phyloP scores from a whole-genome alignment of 805 yeast genomes.

The Komagataella mondaviorum region DNA sequence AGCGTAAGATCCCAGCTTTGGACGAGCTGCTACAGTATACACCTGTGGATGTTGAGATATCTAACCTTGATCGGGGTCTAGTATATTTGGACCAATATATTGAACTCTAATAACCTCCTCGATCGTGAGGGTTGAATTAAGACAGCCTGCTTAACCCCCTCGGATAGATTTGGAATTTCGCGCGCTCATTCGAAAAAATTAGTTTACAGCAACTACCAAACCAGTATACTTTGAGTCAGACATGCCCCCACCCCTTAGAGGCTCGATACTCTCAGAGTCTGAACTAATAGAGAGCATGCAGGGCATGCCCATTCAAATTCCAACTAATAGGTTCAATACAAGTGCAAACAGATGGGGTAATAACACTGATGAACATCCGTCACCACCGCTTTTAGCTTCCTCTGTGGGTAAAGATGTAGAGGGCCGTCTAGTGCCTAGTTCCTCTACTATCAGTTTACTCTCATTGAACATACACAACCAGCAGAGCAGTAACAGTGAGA shows the following conservation, averaged over 20 bases:
- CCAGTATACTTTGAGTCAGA: background rate
- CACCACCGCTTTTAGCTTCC: slow-evolving; percentile 20
- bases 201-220: background rate
- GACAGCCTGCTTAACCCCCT: background rate
- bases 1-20: slow-evolving; percentile 49
- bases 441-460: slow-evolving; percentile 20
- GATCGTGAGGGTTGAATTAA: background rate
- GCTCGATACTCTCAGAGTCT: background rate
- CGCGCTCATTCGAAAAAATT: background rate
- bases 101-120: background rate
- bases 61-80: slow-evolving; percentile 57
- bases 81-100: slow-evolving; percentile 19
- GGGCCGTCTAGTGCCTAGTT: slow-evolving; percentile 19
- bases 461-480: slow-evolving; percentile 14
- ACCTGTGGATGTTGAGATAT: slow-evolving; percentile 50
- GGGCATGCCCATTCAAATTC: background rate
- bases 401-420: slow-evolving; percentile 20
- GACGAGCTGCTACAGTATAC: slow-evolving; percentile 57
- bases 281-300: background rate
- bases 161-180: background rate
- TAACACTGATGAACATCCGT: slow-evolving; percentile 3
- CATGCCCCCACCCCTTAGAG: background rate
- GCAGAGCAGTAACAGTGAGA: background rate
- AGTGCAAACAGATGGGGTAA: background rate
- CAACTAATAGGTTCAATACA: background rate